A percentile compares a stretch with the other conserved stretches of the same genome.
phyloP scores from a whole-genome alignment of 495 filamentous ascomycete species.

The Cairneyella variabilis region DNA sequence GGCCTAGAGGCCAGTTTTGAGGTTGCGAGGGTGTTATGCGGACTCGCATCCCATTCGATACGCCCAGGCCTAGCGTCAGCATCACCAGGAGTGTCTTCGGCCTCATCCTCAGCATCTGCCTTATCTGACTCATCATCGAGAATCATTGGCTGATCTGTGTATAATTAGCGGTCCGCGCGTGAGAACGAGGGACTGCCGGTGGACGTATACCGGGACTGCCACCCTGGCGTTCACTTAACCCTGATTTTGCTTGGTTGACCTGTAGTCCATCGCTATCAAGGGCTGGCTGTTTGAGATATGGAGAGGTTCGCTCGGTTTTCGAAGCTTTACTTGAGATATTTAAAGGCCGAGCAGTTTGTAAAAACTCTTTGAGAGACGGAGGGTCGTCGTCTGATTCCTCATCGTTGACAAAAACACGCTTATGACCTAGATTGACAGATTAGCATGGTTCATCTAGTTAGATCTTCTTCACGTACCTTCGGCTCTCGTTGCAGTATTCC shows the following conservation, averaged over 20 bases:
- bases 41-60: conserved; percentile 7
- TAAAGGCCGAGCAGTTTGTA: not conserved
- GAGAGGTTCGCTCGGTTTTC: not conserved
- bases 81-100: conserved; percentile 13
- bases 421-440: not conserved
- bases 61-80: conserved; percentile 1
- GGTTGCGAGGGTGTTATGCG: not conserved
- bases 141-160: conserved; percentile 16
- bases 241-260: conserved; percentile 2
- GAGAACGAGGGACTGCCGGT: conserved; percentile 9
- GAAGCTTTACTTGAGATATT: not conserved
- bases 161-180: conserved; percentile 13
- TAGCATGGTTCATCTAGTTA: not conserved
- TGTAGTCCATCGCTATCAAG: conserved; percentile 4
- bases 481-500: not conserved
- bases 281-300: conserved; percentile 20
- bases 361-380: not conserved
- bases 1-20: not conserved
- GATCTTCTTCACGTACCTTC: not conserved
- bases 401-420: not conserved
- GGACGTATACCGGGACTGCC: conserved; percentile 10
- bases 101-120: conserved; percentile 4
- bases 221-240: conserved; percentile 4
- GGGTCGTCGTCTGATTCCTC: not conserved
- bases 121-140: conserved; percentile 14